phyloP scores from a whole-genome alignment of 495 filamentous ascomycete species.

The Lineolata rhizophorae region DNA sequence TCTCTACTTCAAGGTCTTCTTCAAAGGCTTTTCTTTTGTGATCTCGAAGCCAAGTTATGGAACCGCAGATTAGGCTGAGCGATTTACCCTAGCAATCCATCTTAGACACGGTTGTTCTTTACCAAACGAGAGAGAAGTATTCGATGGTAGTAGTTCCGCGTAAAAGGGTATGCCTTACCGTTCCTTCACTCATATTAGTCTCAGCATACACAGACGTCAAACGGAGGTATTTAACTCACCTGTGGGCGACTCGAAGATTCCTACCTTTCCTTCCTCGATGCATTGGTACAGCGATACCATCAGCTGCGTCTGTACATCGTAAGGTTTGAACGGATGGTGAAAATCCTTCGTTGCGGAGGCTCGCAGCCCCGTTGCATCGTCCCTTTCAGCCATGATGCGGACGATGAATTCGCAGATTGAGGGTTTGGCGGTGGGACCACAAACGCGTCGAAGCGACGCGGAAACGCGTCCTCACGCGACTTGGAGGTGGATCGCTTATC shows the following conservation, averaged over 20 bases:
- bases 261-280: slow-evolving; percentile 58
- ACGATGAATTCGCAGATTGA: too few relatives aligned
- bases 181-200: slow-evolving; percentile 15
- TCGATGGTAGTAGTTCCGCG: not conserved
- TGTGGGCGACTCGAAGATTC: slow-evolving; percentile 87
- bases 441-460: too few relatives aligned
- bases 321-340: slow-evolving; percentile 82
- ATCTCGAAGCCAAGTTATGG: slow-evolving; percentile 82
- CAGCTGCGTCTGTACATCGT: slow-evolving; percentile 73
- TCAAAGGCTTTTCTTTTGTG: slow-evolving; percentile 51
- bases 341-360: too few relatives aligned
- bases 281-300: slow-evolving; percentile 74
- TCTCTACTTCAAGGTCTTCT: slow-evolving; percentile 19
- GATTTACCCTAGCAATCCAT: slow-evolving; percentile 61
- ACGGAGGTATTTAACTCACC: slow-evolving; percentile 20
- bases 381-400: too few relatives aligned
- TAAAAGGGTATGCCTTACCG: slow-evolving; percentile 9
- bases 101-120: not conserved
- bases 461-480: too few relatives aligned
- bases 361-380: too few relatives aligned
- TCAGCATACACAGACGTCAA: not conserved
- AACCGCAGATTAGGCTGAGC: slow-evolving; percentile 76
- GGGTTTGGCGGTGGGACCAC: too few relatives aligned
- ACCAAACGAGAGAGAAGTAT: not conserved
- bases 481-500: too few relatives aligned